Percentiles rank a stretch among this genome's conserved stretches.
phyloP scores from a whole-genome alignment of 1,284 basidiomycete genomes.

The Anthracocystis setariae region DNA sequence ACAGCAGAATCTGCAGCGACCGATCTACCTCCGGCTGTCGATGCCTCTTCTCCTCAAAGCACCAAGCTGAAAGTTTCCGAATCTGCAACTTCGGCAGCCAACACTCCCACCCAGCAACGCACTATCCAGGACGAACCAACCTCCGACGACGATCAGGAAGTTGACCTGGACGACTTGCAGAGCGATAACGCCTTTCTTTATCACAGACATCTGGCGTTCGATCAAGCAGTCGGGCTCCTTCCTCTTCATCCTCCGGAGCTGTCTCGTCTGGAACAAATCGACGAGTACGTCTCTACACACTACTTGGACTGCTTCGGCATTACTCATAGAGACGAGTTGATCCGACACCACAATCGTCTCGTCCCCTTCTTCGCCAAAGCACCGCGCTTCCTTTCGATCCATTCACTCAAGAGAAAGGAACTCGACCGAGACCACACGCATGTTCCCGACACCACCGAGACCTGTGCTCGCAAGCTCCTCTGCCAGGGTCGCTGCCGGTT shows the following conservation, averaged over 20 bases:
- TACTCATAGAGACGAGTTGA: slow-evolving; percentile 23
- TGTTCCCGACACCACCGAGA: slow-evolving; percentile 19
- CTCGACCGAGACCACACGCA: slow-evolving; percentile 38
- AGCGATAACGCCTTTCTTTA: slow-evolving; percentile 33
- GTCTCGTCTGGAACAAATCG: slow-evolving; percentile 14
- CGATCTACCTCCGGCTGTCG: not conserved
- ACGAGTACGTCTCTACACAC: slow-evolving; percentile 21
- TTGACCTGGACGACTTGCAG: slow-evolving; percentile 25
- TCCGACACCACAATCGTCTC: slow-evolving; percentile 21
- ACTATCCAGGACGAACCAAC: not conserved
- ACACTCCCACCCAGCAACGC: not conserved
- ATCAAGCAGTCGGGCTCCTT: slow-evolving; percentile 18
- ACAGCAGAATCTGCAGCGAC: not conserved
- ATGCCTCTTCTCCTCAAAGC: not conserved
- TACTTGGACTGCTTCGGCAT: slow-evolving; percentile 39
- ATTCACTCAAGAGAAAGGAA: slow-evolving; percentile 39
- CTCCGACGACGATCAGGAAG: slow-evolving; percentile 15
- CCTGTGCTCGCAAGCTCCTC: slow-evolving; percentile 30
- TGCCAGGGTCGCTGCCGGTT: slow-evolving; percentile 39
- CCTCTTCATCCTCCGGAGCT: slow-evolving; percentile 2
- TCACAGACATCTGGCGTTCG: slow-evolving; percentile 8
- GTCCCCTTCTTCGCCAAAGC: slow-evolving; percentile 32
- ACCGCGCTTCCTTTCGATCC: slow-evolving; percentile 43
- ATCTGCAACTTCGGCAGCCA: not conserved
- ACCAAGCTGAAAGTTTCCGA: not conserved